phyloP scores from a whole-genome alignment of 257 asterid species.

The Gentiana macrophylla region DNA sequence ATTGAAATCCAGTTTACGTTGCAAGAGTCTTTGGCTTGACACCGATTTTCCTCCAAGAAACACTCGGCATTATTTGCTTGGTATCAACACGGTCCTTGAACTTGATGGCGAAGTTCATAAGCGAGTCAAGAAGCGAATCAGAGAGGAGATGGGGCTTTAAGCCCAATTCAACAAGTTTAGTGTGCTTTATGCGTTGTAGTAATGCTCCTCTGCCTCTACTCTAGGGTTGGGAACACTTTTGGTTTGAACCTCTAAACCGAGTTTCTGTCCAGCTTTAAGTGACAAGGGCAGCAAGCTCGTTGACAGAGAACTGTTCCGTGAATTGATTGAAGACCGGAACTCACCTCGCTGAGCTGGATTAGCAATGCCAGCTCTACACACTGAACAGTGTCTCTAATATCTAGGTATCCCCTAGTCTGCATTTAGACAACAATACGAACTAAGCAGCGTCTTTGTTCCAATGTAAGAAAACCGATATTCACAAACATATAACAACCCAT shows the following conservation, averaged over 20 bases:
- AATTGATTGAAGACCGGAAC: conserved; percentile 92
- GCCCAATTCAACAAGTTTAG: conserved; percentile 78
- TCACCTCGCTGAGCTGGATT: conserved; percentile 89
- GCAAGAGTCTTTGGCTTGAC: conserved; percentile 69
- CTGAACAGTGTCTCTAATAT: conserved; percentile 92
- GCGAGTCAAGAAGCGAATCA: conserved; percentile 89
- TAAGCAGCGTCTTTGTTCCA: background rate
- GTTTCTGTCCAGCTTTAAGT: conserved; percentile 74
- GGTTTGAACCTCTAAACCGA: conserved; percentile 70
- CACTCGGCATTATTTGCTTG: conserved; percentile 90
- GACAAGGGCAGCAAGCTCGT: conserved; percentile 75
- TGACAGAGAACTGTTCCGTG: conserved; percentile 95
- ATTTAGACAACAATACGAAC: conserved; percentile 5
- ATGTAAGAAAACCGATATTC: too few relatives aligned
- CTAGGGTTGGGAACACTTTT: conserved; percentile 83
- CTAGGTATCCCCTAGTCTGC: conserved; percentile 94
- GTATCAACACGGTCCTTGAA: conserved; percentile 75
- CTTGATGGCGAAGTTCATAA: conserved; percentile 62
- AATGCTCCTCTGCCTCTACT: conserved; percentile 97
- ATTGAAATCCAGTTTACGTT: conserved; percentile 18
- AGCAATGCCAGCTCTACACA: conserved; percentile 89
- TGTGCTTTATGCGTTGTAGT: conserved; percentile 91
- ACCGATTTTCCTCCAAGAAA: conserved; percentile 84
- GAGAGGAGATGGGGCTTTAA: conserved; percentile 87
- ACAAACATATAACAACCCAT: too few relatives aligned